A percentile compares a stretch with the other conserved stretches of the same genome.
phyloP scores from a whole-genome alignment of 139 green algal genomes.

The Asterochloris erici region DNA sequence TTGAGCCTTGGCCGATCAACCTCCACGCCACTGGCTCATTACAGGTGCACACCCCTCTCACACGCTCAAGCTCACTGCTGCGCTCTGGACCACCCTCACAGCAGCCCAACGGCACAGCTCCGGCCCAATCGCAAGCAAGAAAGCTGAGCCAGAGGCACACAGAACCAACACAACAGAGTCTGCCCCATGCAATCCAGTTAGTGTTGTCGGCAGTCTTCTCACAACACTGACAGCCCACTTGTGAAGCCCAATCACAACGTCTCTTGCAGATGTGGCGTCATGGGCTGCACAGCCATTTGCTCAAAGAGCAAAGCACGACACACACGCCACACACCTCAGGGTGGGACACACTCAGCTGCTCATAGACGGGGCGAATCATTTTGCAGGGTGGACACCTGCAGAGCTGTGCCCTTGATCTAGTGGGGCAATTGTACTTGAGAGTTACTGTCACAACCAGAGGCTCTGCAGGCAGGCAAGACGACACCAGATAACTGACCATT shows the following conservation, averaged over 20 bases:
- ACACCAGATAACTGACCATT: neutral
- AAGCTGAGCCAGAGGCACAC: no score
- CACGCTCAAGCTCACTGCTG: no score
- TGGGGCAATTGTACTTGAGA: neutral
- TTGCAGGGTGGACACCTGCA: slow-evolving; percentile 26
- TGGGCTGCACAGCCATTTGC: neutral
- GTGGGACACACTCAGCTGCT: slow-evolving; percentile 32
- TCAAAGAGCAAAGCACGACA: neutral
- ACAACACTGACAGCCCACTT: neutral
- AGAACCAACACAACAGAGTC: no score
- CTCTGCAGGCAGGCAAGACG: neutral
- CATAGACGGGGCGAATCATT: slow-evolving; percentile 49
- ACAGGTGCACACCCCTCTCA: no score
- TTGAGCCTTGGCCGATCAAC: neutral
- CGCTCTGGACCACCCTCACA: no score
- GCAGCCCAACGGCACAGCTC: no score
- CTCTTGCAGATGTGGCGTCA: neutral
- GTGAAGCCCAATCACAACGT: neutral
- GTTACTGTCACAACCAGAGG: neutral
- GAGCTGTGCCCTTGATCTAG: neutral
- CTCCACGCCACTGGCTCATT: neutral
- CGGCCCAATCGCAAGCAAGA: no score
- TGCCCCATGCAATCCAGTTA: neutral
- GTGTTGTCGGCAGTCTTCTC: neutral
- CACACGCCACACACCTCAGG: neutral